Evolutionary conservation across 805 yeast genomes (phyloP), one percentile per base, ranked within the genome.

Genomic region (Saturnispora serradocipensis): DNA sequence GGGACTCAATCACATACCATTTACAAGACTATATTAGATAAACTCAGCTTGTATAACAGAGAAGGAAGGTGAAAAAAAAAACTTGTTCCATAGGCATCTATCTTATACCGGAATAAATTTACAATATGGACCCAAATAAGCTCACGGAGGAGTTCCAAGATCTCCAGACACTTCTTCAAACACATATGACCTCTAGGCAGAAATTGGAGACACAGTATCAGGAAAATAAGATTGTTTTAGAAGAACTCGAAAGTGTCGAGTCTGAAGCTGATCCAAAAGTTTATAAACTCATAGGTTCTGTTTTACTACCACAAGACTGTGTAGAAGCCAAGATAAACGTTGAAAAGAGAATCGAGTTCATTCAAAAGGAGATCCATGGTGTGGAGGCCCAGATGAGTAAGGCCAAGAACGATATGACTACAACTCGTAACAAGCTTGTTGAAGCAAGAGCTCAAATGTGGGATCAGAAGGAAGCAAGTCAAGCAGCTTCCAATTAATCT

Each of bases 121-220:
- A 16, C 24, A 18, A 36, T 24, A 46, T 43, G 51, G 18, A 43
- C 22, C 27, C 39, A 9, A 34, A 45, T 32, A 18, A 45, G 24
- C 51, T 34, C 43, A 35, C 46, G 45, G 54, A 59, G 49, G 50
- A 54, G 7, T 61, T 65, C 42, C 54, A 62, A 10, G 50, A 56
- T n/a, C 52, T 62, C 16, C 72, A 69, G 49, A 50, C 56, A 4
- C 60, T 59, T 13, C 54, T 64, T 9, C 70, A 72, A 45, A 84
- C 80, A 48, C 71, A 81, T 43, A 74, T 89, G 36, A 71, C 78
- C 5, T 80, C 88, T 11, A 81, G 98, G 61, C 95, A 91, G 58
- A 80, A 83, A 62, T 76, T 93, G 45, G 99, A 93, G 64, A 87
- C 97, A 1, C 99, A 93, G 69, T 79, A 74, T 59, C 99, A 93